These are phyloP conservation scores for Zymoseptoria pseudotritici DNA, from an alignment of 2,329 filamentous ascomycete genomes.

Conservation along the genomic window DNA sequence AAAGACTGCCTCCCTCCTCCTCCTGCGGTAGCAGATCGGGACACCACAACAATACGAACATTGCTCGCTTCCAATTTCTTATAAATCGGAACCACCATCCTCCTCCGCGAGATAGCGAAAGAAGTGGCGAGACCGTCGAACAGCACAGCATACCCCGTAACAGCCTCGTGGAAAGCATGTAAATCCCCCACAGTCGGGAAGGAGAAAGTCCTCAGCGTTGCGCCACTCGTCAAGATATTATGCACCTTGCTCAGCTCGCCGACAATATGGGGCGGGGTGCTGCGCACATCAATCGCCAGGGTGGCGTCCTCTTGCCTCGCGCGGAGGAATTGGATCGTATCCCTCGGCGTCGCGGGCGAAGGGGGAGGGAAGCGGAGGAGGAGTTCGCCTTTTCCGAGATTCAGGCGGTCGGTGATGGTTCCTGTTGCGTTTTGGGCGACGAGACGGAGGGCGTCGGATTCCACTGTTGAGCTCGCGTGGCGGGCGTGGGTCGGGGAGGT, in stretches of 20 bases:
- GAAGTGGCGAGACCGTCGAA: conserved; percentile 52
- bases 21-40: conserved; percentile 32
- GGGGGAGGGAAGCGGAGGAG: conserved; percentile 36
- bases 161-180: conserved; percentile 68
- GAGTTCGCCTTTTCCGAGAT: conserved; percentile 53
- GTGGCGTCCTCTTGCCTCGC: conserved; percentile 71
- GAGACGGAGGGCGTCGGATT: conserved; percentile 69
- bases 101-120: conserved; percentile 66
- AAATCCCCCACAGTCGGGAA: conserved; percentile 48
- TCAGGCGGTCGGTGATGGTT: conserved; percentile 74
- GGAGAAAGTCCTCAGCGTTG: conserved; percentile 62
- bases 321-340: conserved; percentile 59
- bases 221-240: conserved; percentile 51
- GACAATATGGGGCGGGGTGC: conserved; percentile 37
- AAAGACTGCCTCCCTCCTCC: not conserved
- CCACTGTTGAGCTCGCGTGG: conserved; percentile 58
- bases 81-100: conserved; percentile 83
- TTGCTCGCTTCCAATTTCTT: conserved; percentile 87
- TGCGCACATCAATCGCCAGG: conserved; percentile 53
- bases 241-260: conserved; percentile 49
- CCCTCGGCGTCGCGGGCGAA: conserved; percentile 32
- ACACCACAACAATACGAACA: conserved; percentile 71
- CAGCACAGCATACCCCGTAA: conserved; percentile 69
- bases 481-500: conserved; percentile 22
- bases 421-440: conserved; percentile 66